These are phyloP conservation scores for Leccinellum albellum DNA, from an alignment of 768 basidiomycete species.

Conservation along the genomic window DNA sequence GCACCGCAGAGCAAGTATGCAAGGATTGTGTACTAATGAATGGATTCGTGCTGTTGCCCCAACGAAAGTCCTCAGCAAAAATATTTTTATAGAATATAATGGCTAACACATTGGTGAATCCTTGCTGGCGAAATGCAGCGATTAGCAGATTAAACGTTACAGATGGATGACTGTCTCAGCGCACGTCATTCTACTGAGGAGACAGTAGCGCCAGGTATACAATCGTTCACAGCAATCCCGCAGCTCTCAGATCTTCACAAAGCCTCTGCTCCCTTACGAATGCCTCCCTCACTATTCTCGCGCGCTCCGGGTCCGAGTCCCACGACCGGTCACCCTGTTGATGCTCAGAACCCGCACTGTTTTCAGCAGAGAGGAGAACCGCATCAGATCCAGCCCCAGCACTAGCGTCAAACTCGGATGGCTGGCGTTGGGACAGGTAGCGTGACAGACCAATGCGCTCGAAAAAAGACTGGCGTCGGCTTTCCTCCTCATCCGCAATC, in stretches of 20 bases:
- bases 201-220: constrained; percentile 3
- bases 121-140: not conserved
- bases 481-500: constrained; percentile 25
- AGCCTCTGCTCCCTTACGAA: constrained; percentile 54
- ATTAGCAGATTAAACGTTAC: constrained; percentile 24
- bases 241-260: constrained; percentile 56
- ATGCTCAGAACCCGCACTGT: constrained; percentile 26
- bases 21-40: constrained; percentile 6
- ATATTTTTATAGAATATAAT: constrained; percentile 11
- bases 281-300: constrained; percentile 42
- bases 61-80: not conserved
- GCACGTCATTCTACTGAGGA: constrained; percentile 1
- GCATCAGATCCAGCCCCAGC: constrained; percentile 5
- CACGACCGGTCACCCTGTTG: constrained; percentile 30
- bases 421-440: constrained; percentile 4
- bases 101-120: constrained; percentile 6
- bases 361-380: constrained; percentile 15
- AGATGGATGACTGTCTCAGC: not conserved
- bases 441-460: constrained; percentile 27
- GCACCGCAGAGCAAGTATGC: not conserved
- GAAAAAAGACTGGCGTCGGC: constrained; percentile 27
- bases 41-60: not conserved
- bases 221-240: constrained; percentile 53
- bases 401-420: constrained; percentile 8
- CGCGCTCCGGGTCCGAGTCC: constrained; percentile 43